Evolutionary conservation across 495 filamentous ascomycete genomes (phyloP).

Genomic region (Talaromyces adpressus): DNA sequence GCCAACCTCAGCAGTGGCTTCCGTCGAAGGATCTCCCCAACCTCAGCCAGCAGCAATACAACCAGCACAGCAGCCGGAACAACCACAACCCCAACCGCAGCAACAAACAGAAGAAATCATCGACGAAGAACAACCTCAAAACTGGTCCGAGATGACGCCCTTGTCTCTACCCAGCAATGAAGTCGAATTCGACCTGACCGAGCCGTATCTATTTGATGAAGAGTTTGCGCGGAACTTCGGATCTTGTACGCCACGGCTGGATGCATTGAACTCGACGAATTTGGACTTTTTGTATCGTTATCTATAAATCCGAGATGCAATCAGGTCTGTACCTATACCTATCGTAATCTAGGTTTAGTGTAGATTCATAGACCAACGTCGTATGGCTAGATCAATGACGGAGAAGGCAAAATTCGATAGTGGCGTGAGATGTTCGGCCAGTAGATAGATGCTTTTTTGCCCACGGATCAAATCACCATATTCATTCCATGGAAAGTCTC

Average conservation of each 20-base stretch:
- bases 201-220: constrained; percentile 29
- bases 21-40: neutral
- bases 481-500: neutral
- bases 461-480: neutral
- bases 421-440: neutral
- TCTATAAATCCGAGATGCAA: constrained; percentile 13
- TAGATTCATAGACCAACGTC: neutral
- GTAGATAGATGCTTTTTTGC: neutral
- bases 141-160: constrained; percentile 3
- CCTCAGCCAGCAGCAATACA: neutral
- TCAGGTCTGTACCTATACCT: neutral
- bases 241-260: constrained; percentile 20
- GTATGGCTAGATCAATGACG: neutral
- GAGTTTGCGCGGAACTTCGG: constrained; percentile 28
- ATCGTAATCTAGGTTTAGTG: neutral
- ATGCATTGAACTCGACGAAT: constrained; percentile 32
- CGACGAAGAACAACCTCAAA: constrained; percentile 1
- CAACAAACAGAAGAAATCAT: constrained; percentile 1
- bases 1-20: neutral
- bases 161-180: constrained; percentile 10
- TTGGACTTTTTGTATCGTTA: constrained; percentile 35
- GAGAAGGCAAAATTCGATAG: neutral
- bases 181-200: constrained; percentile 25
- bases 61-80: neutral
- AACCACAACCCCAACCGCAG: neutral